Evolutionary conservation across 768 basidiomycete species (phyloP).

Genomic region (Hypholoma fasciculare): DNA sequence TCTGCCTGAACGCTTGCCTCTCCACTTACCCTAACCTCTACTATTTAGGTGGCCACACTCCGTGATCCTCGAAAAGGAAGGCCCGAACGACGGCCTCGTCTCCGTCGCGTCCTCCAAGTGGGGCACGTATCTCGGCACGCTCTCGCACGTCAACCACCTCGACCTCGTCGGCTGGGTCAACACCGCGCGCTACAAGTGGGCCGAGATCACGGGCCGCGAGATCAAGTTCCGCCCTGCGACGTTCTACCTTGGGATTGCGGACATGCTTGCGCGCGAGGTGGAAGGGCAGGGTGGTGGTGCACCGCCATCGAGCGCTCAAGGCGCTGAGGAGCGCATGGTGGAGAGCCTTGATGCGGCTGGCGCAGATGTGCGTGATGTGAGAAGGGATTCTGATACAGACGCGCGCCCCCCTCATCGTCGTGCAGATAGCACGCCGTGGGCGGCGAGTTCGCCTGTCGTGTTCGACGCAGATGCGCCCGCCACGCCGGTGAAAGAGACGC

Average conservation of each 20-base stretch:
- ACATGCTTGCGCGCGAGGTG: conserved; percentile 75
- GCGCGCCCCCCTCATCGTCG: no score
- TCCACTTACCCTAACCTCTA: conserved; percentile 13
- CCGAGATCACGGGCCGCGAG: conserved; percentile 83
- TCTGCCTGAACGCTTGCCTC: conserved; percentile 6
- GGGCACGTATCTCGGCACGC: conserved; percentile 95
- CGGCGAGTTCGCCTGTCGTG: no score
- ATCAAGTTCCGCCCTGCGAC: conserved; percentile 91
- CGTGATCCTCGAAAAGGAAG: conserved; percentile 83
- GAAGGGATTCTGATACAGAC: no score
- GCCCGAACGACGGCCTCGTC: conserved; percentile 93
- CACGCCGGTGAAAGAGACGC: no score
- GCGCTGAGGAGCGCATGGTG: no score
- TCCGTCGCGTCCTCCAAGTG: conserved; percentile 85
- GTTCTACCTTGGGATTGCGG: conserved; percentile 85
- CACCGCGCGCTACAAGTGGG: conserved; percentile 84
- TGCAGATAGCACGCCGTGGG: no score
- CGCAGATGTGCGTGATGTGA: no score
- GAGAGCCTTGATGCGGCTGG: no score
- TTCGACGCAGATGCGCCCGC: no score
- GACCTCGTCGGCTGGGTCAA: conserved; percentile 96
- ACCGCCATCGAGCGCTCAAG: no score
- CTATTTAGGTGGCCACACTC: conserved; percentile 63
- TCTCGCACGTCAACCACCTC: conserved; percentile 88
- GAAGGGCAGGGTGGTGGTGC: conserved; percentile 40